These are phyloP conservation scores for Clausena lansium DNA, from an alignment of 345 rosid species.

Conservation along the genomic window DNA sequence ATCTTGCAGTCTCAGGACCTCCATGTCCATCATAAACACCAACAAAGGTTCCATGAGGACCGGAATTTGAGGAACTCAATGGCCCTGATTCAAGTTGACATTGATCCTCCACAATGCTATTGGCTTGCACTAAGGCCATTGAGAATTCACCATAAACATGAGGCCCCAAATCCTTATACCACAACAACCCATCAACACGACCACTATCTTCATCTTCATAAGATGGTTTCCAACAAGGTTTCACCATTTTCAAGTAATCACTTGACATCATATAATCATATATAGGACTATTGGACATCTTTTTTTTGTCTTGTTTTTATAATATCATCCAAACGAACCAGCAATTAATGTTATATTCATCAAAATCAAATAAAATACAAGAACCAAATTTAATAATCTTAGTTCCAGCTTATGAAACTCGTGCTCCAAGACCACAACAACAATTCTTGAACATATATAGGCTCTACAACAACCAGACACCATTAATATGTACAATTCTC, in stretches of 20 bases:
- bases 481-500: slow-evolving; percentile 24
- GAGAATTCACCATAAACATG: slow-evolving; percentile 74
- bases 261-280: neutral
- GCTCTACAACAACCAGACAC: slow-evolving; percentile 21
- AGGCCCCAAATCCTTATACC: slow-evolving; percentile 65
- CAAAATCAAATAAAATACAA: slow-evolving; percentile 23
- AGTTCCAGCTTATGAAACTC: slow-evolving; percentile 11
- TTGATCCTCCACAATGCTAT: slow-evolving; percentile 65
- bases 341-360: slow-evolving; percentile 15
- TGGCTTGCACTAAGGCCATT: slow-evolving; percentile 85
- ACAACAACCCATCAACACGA: slow-evolving; percentile 56
- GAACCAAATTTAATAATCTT: slow-evolving; percentile 24
- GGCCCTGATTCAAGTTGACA: slow-evolving; percentile 91
- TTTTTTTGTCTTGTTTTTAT: no score
- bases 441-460: slow-evolving; percentile 26
- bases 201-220: slow-evolving; percentile 35
- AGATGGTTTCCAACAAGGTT: slow-evolving; percentile 61
- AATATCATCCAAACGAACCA: slow-evolving; percentile 9
- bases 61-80: slow-evolving; percentile 33
- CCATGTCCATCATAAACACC: slow-evolving; percentile 92
- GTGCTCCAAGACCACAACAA: slow-evolving; percentile 14
- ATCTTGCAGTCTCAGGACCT: slow-evolving; percentile 74
- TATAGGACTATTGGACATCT: neutral
- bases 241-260: slow-evolving; percentile 42
- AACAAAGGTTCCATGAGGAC: slow-evolving; percentile 62